Evolutionary conservation across 352 stramenopile genomes (phyloP).

Genomic region (Phytopythium ostracodes): DNA sequence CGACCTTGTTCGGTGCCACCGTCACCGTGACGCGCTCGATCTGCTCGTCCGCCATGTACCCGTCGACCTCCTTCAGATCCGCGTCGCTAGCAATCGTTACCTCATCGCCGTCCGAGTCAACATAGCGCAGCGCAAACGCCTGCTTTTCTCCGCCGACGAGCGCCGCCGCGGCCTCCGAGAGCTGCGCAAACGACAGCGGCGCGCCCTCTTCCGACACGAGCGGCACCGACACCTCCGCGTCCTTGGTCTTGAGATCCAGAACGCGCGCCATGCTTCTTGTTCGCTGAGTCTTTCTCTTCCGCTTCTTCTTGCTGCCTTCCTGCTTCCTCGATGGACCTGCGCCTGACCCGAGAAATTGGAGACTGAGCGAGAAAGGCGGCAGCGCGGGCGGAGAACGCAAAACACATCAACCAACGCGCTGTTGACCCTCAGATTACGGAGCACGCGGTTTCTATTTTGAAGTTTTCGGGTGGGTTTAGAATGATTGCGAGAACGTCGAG

Average conservation of each 20-base stretch:
- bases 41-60: constrained; percentile 51
- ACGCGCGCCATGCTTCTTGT: constrained; percentile 20
- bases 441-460: not conserved
- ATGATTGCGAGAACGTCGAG: not conserved
- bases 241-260: constrained; percentile 22
- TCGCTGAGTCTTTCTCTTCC: constrained; percentile 3
- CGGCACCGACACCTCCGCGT: constrained; percentile 14
- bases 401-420: not conserved
- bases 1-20: constrained; percentile 13
- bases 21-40: constrained; percentile 30
- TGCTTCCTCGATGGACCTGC: constrained; percentile 15
- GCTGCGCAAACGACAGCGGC: constrained; percentile 19
- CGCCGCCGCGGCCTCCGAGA: constrained; percentile 17
- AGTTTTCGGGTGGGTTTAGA: not conserved
- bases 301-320: constrained; percentile 5
- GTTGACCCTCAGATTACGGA: constrained; percentile 7
- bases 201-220: constrained; percentile 17
- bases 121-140: constrained; percentile 37
- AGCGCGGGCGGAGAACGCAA: not conserved
- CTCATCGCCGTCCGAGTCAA: constrained; percentile 51
- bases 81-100: constrained; percentile 51
- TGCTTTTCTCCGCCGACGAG: constrained; percentile 17
- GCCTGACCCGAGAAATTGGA: constrained; percentile 22
- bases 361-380: constrained; percentile 5
- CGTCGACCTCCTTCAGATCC: constrained; percentile 43